Conservation (phyloP, 2,329 filamentous ascomycete genomes). For the Pyrenochaeta sp. region DNA sequence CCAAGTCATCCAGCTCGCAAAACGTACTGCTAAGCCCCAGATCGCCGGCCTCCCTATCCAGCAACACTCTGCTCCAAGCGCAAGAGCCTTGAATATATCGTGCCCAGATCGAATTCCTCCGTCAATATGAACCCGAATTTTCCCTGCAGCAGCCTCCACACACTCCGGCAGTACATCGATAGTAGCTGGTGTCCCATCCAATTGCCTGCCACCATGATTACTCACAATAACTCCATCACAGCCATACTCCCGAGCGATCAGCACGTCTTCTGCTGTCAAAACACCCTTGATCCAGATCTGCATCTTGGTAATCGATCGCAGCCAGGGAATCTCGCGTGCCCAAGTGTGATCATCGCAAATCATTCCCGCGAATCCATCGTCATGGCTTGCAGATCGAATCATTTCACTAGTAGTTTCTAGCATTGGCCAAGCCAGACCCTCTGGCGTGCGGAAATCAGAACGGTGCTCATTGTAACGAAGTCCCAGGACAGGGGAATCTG, state of each 20-base stretch:
- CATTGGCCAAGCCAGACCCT: slow-evolving; percentile 31
- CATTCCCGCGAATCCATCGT: slow-evolving; percentile 33
- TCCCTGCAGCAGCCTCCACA: slow-evolving; percentile 4
- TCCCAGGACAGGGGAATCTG: slow-evolving; percentile 63
- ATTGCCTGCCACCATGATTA: slow-evolving; percentile 44
- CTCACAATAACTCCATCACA: slow-evolving; percentile 54
- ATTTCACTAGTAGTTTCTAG: slow-evolving; percentile 28
- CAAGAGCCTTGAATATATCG: slow-evolving; percentile 27
- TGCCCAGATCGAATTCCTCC: slow-evolving; percentile 23
- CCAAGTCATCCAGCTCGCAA: too few species aligned
- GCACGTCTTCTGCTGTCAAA: slow-evolving; percentile 59
- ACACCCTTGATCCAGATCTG: slow-evolving; percentile 52
- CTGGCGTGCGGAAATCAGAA: not conserved
- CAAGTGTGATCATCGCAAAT: slow-evolving; percentile 15
- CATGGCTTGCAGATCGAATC: slow-evolving; percentile 35
- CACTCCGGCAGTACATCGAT: slow-evolving; percentile 9
- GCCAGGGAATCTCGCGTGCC: slow-evolving; percentile 12
- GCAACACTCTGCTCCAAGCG: slow-evolving; percentile 20
- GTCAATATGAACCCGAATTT: slow-evolving; percentile 9
- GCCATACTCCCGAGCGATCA: slow-evolving; percentile 54
- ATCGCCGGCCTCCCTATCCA: slow-evolving; percentile 18
- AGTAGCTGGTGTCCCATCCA: slow-evolving; percentile 15
- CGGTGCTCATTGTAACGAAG: slow-evolving; percentile 11
- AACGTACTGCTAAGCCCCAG: slow-evolving; percentile 13
- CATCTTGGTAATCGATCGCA: slow-evolving; percentile 22